Percentiles rank a stretch among this genome's conserved stretches.
These are phyloP conservation scores for Amanita polypyramis DNA, from an alignment of 768 basidiomycete genomes.

Conservation along the genomic window DNA sequence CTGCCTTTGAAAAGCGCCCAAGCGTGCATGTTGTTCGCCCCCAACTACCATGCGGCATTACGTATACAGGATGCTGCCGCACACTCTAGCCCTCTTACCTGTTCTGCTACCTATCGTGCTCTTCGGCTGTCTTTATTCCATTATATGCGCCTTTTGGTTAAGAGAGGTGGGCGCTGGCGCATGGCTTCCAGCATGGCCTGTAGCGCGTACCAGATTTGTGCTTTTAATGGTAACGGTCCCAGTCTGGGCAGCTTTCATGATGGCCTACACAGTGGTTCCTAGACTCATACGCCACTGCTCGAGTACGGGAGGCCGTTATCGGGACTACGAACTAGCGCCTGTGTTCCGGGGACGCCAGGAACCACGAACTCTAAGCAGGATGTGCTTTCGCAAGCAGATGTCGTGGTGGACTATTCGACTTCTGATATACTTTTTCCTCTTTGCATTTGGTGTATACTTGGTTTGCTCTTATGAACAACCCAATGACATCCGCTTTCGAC, in stretches of 20 bases:
- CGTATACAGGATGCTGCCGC: background rate
- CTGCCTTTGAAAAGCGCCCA: background rate
- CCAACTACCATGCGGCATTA: background rate
- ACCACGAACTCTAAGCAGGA: background rate
- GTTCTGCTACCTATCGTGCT: background rate
- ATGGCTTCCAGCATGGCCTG: constrained; percentile 10
- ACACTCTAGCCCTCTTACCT: background rate
- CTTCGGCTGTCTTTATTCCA: background rate
- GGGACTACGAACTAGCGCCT: background rate
- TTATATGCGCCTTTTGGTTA: constrained; percentile 3
- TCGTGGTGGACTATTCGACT: constrained; percentile 5
- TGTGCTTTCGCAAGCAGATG: background rate
- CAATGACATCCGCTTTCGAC: constrained; percentile 16
- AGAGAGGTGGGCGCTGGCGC: constrained; percentile 3
- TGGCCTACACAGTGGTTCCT: background rate
- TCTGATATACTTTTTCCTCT: constrained; percentile 1
- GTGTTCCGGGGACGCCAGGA: background rate
- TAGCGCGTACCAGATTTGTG: constrained; percentile 7
- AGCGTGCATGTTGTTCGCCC: too few relatives aligned
- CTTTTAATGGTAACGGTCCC: constrained; percentile 6
- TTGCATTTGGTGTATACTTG: constrained; percentile 2
- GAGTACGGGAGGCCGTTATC: background rate
- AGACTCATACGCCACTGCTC: background rate
- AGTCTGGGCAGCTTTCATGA: constrained; percentile 8
- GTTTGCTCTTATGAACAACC: constrained; percentile 16